Conservation (phyloP, 495 filamentous ascomycete species). For the Lepraria neglecta region DNA sequence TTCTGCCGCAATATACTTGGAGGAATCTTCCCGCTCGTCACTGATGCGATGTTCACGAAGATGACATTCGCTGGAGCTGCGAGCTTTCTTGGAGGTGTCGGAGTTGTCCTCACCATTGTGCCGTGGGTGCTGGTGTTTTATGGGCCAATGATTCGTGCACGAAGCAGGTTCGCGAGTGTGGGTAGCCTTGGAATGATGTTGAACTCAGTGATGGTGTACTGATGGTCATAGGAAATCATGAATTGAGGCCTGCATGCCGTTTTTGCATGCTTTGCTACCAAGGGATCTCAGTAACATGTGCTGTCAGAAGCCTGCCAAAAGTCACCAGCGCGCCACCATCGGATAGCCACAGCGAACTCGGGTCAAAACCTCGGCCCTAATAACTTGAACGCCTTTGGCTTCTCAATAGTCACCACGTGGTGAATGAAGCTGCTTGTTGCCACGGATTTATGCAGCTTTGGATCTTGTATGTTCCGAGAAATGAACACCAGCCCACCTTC, state of each 20-base stretch:
- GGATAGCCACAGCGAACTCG: no score
- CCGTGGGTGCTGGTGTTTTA: slow-evolving; percentile 82
- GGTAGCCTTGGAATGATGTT: background rate
- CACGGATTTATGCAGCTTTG: no score
- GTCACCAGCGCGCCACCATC: background rate
- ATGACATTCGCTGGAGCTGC: slow-evolving; percentile 68
- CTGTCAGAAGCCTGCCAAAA: background rate
- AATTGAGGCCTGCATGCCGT: background rate
- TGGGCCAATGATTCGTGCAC: slow-evolving; percentile 69
- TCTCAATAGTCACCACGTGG: no score
- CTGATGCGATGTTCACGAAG: slow-evolving; percentile 60
- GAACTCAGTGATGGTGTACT: background rate
- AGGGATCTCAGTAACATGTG: background rate
- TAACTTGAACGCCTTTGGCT: background rate
- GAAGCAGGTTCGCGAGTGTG: slow-evolving; percentile 65
- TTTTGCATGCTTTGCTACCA: background rate
- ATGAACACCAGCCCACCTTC: background rate
- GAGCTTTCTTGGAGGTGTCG: slow-evolving; percentile 71
- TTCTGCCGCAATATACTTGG: slow-evolving; percentile 82
- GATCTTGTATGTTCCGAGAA: no score
- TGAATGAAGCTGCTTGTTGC: no score
- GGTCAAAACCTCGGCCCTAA: background rate
- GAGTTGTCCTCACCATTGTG: slow-evolving; percentile 62
- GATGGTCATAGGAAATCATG: slow-evolving; percentile 9
- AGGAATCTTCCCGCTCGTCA: slow-evolving; percentile 75